These are phyloP conservation scores for Pichia exigua DNA, from an alignment of 805 yeast genomes.

Conservation along the genomic window DNA sequence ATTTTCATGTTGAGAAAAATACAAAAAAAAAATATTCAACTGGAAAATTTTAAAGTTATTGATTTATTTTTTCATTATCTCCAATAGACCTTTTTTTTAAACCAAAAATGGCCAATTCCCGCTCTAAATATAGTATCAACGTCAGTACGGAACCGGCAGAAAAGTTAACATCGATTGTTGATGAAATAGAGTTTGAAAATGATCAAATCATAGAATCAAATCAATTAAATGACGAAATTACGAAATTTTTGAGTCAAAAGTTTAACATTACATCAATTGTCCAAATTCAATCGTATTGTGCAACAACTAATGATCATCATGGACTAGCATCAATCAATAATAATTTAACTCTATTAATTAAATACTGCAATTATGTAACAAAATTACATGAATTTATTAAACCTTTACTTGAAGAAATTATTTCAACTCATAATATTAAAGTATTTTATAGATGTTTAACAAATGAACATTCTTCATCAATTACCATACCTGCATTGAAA, in stretches of 20 bases:
- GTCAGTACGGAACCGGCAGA: conserved; percentile 9
- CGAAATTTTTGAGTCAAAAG: conserved; percentile 24
- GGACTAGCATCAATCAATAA: conserved; percentile 39
- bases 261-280: conserved; percentile 28
- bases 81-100: no score
- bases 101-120: not conserved
- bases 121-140: conserved; percentile 4
- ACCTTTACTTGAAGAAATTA: conserved; percentile 43
- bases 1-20: not conserved
- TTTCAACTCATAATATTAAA: conserved; percentile 47
- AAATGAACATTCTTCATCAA: conserved; percentile 41
- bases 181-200: conserved; percentile 9
- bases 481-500: conserved; percentile 55
- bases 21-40: not conserved
- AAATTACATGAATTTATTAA: conserved; percentile 23
- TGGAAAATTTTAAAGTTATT: not conserved
- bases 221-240: conserved; percentile 13
- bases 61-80: no score
- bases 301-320: conserved; percentile 44
- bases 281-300: conserved; percentile 35
- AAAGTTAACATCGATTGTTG: conserved; percentile 14
- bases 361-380: conserved; percentile 14
- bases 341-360: conserved; percentile 32
- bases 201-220: not conserved
- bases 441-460: conserved; percentile 61